Base-by-base conservation (phyloP, 768 basidiomycete species). In the Trametes coccinea region DNA sequence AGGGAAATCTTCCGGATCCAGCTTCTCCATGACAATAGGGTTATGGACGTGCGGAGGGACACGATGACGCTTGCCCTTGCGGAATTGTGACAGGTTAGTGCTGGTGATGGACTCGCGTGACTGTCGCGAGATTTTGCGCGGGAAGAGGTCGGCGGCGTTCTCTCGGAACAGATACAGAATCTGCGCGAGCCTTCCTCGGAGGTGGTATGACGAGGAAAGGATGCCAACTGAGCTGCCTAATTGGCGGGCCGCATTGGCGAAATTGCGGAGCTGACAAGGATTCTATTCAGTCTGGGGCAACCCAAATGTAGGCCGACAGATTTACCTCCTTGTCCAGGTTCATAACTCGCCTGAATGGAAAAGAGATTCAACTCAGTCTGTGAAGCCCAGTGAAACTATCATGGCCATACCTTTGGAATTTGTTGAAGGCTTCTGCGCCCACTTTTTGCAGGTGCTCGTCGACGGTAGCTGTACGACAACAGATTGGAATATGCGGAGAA, bases 211-310 rank as follows among this genome's bases (percentile, higher is more conserved):
- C 11, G 88, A 89, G 13, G 89, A 88, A 5, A 90, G 78, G 56
- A 92, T 88, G 6, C 87, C 88, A 22, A 90, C 87, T 5, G 88
- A 90, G 58, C 86, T 88, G 29, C 90, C 90, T 0, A 92, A 78
- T 69, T 89, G 89, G 40, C 89, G 84, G 22, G 88, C 83, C 11
- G 89, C 88, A 66, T 90, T 89, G 40, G 87, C 84, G 70, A 90
- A 90, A 71, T 87, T 89, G 48, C 88, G 82, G 14, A 92, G 80
- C 86, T 90, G 68, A n/a, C 11, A 6, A 6, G 0, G 34, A 29
- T 59, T 2, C 3, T 14, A 16, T 27, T 61, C 37, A 55, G 46
- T n/a, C 29, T 14, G 13, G 53, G 31, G 43, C 57, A 50, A 48
- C 11, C 34, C 5, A 14, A 43, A 13, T 56, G 53, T 47, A 56